A percentile compares a stretch with the other conserved stretches of the same genome.
Evolutionary conservation across 2,329 filamentous ascomycete species (phyloP).

Genomic region (Cadophora sp.): DNA sequence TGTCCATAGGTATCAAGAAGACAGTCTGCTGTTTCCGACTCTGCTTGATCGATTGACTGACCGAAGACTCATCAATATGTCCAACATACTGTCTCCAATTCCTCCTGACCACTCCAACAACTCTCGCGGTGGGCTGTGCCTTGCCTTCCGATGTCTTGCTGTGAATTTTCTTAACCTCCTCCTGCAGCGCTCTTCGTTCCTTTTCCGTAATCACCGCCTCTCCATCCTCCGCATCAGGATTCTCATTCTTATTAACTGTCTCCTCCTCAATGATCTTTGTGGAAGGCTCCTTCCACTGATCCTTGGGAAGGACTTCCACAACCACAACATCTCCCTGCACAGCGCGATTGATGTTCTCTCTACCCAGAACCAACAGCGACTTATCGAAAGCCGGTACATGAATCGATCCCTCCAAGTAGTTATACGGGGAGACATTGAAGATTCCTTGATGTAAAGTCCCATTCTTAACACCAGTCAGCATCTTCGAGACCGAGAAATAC

Average conservation of each 20-base stretch:
- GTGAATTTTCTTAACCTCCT: slow-evolving; percentile 88
- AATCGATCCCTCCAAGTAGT: slow-evolving; percentile 94
- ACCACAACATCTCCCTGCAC: slow-evolving; percentile 93
- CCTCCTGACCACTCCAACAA: slow-evolving; percentile 91
- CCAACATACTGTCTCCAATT: slow-evolving; percentile 99
- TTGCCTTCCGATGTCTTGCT: slow-evolving; percentile 76
- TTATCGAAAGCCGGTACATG: slow-evolving; percentile 91
- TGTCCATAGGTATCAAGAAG: slow-evolving; percentile 97
- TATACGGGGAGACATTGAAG: slow-evolving; percentile 97
- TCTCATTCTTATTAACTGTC: slow-evolving; percentile 88
- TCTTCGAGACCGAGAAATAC: slow-evolving; percentile 85
- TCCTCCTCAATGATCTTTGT: slow-evolving; percentile 97
- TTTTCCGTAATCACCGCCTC: slow-evolving; percentile 84
- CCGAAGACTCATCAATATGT: slow-evolving; percentile 87
- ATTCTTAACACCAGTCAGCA: slow-evolving; percentile 91
- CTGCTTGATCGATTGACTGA: slow-evolving; percentile 74
- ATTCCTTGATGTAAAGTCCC: slow-evolving; percentile 91
- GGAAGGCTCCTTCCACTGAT: slow-evolving; percentile 96
- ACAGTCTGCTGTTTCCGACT: slow-evolving; percentile 89
- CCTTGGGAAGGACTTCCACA: slow-evolving; percentile 88
- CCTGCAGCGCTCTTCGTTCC: slow-evolving; percentile 85
- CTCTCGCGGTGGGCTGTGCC: slow-evolving; percentile 87
- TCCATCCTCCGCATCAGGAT: slow-evolving; percentile 81
- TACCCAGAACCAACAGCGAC: slow-evolving; percentile 83
- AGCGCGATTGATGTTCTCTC: slow-evolving; percentile 95